Evolutionary conservation across 495 filamentous ascomycete species (phyloP).

Genomic region (Daldinia caldariorum): DNA sequence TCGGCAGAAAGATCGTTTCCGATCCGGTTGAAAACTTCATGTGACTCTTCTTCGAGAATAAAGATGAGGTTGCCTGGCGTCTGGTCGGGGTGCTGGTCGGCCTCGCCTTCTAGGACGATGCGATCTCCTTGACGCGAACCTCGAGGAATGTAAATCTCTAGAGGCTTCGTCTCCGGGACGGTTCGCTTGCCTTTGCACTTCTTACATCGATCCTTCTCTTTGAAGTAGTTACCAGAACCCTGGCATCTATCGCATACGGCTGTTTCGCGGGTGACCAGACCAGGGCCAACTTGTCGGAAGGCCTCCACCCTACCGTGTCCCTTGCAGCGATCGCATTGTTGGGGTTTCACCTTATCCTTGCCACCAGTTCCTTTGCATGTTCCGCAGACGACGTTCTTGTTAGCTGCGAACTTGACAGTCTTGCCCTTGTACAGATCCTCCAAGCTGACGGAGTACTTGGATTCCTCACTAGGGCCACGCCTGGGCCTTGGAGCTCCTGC

Average conservation of each 20-base stretch:
- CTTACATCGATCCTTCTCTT: constrained; percentile 96
- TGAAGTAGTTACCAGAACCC: constrained; percentile 82
- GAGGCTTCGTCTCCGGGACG: constrained; percentile 83
- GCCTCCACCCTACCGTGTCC: constrained; percentile 78
- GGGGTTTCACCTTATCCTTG: constrained; percentile 88
- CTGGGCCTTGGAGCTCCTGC: constrained; percentile 66
- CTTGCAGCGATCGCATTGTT: constrained; percentile 83
- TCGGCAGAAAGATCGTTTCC: constrained; percentile 85
- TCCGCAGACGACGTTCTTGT: constrained; percentile 88
- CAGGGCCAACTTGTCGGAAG: constrained; percentile 79
- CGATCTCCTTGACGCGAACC: constrained; percentile 88
- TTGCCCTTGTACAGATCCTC: constrained; percentile 99
- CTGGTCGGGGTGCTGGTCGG: constrained; percentile 90
- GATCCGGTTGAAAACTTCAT: constrained; percentile 79
- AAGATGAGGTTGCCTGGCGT: constrained; percentile 95
- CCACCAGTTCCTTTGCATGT: constrained; percentile 90
- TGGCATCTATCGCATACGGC: constrained; percentile 80
- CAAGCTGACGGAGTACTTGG: constrained; percentile 86
- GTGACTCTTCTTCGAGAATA: constrained; percentile 80
- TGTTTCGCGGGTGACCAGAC: constrained; percentile 78
- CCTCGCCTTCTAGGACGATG: constrained; percentile 92
- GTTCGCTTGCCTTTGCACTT: constrained; percentile 95
- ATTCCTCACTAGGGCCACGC: constrained; percentile 84
- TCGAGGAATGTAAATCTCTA: constrained; percentile 95
- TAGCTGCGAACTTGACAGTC: constrained; percentile 93